Base-by-base conservation (phyloP, 2,329 filamentous ascomycete genomes). In the Alternaria gaisen region DNA sequence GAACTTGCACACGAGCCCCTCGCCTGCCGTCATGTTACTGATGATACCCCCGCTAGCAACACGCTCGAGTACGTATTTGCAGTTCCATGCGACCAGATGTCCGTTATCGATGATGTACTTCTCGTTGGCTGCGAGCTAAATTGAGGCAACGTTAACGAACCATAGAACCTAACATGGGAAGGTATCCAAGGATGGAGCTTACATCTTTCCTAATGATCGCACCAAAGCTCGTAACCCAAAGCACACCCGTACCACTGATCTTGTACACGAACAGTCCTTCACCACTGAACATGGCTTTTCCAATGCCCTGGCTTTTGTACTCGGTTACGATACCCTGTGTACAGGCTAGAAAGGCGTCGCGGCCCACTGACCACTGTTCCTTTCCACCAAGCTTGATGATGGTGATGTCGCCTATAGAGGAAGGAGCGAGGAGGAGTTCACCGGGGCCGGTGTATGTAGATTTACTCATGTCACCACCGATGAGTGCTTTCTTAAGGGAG, bases 31-130 rank as follows among this genome's bases (percentile, higher is more conserved):
- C 22, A 97, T 79, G 10, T 90, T 89, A n/a, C 92, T 94, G n/a
- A 99, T 90, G 65, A 99, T 89, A 38, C 95, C 95, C 2, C 95
- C 95, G 3, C 91, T 95, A 0, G 94, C 90, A 4, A 96, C 91
- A 16, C 95, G 89, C 81, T 97, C 93, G 64, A 99, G 88, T 5
- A 92, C 86, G 73, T 98, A 99, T 74, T 97, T 93, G 74, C 91
- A 94, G 77, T 97, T 97, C 95, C 95, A 99, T 0, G 95, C 94
- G 0, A 98, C 93, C 1, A 98, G 84, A 70, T 98, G 93, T 3
- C 93, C 93, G 71, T 97, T 97, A 72, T 97, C 93, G 58, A 97
- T 89, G 67, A 95, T 92, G 79, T 97, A 98, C 69, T 90, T 91
- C 77, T 98, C 94, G 10, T 90, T 60, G 20, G 58, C 46, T n/a